A percentile compares a stretch with the other conserved stretches of the same genome.
Evolutionary conservation across 805 yeast species (phyloP).

Genomic region (Komagataella ulmi): DNA sequence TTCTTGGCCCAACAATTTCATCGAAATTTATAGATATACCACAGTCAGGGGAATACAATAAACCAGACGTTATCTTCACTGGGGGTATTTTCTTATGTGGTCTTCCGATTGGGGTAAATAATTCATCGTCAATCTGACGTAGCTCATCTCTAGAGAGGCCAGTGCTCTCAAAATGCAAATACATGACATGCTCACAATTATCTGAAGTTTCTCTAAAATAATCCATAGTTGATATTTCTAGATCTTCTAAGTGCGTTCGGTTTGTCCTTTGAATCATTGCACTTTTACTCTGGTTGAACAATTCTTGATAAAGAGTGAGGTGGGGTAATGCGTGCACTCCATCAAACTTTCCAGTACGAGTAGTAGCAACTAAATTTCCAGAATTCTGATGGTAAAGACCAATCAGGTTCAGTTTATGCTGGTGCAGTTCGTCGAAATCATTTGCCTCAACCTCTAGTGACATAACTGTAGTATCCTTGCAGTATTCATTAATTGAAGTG

Average conservation of each 20-base stretch:
- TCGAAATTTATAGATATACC: conserved; percentile 37
- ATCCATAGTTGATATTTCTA: conserved; percentile 23
- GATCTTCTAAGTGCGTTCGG: conserved; percentile 25
- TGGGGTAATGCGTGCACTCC: conserved; percentile 54
- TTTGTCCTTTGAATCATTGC: conserved; percentile 30
- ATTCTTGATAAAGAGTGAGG: conserved; percentile 25
- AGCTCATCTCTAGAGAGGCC: conserved; percentile 38
- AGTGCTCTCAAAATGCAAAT: conserved; percentile 57
- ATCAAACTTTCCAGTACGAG: conserved; percentile 51
- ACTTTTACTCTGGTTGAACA: conserved; percentile 30
- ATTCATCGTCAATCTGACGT: conserved; percentile 55
- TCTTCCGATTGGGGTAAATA: conserved; percentile 61
- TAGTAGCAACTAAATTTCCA: conserved; percentile 46
- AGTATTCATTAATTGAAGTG: conserved; percentile 1
- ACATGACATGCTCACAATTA: conserved; percentile 62
- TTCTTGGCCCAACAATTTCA: conserved; percentile 37
- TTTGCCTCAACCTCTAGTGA: conserved; percentile 16
- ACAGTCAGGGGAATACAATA: conserved; percentile 85
- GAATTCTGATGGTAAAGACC: conserved; percentile 57
- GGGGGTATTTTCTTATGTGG: conserved; percentile 53
- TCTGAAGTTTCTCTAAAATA: conserved; percentile 18
- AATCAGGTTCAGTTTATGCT: conserved; percentile 33
- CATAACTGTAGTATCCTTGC: conserved; percentile 18
- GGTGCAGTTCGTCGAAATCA: conserved; percentile 34
- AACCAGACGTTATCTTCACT: conserved; percentile 37